Percentiles rank a stretch among this genome's conserved stretches.
phyloP scores from a whole-genome alignment of 2,329 filamentous ascomycete genomes.

The Colletotrichum shisoi region DNA sequence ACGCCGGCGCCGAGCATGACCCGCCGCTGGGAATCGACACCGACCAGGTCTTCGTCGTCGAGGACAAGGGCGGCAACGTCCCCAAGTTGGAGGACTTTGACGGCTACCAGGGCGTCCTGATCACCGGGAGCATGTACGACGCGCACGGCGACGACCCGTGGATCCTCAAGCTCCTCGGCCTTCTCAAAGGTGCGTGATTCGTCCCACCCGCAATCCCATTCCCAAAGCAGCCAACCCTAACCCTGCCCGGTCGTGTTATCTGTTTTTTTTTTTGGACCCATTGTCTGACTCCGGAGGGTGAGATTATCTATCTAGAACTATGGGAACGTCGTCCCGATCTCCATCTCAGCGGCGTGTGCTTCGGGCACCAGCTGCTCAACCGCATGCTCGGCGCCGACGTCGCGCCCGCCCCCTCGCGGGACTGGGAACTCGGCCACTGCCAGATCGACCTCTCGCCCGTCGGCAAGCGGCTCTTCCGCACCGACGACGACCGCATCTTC shows the following conservation, averaged over 20 bases:
- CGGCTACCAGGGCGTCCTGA: slow-evolving; percentile 74
- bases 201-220: too few species aligned
- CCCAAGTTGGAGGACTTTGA: slow-evolving; percentile 61
- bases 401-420: slow-evolving; percentile 66
- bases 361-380: slow-evolving; percentile 81
- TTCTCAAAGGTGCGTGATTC: slow-evolving; percentile 53
- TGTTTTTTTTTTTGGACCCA: neutral
- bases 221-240: too few species aligned
- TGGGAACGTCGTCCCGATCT: slow-evolving; percentile 61
- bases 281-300: neutral
- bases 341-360: slow-evolving; percentile 76
- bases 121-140: slow-evolving; percentile 75
- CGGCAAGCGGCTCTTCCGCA: slow-evolving; percentile 74
- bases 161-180: slow-evolving; percentile 73
- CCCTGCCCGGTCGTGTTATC: too few species aligned
- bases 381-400: slow-evolving; percentile 75
- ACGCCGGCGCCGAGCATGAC: slow-evolving; percentile 60
- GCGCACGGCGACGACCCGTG: slow-evolving; percentile 75
- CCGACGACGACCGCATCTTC: slow-evolving; percentile 57
- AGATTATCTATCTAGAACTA: slow-evolving; percentile 53
- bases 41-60: slow-evolving; percentile 63
- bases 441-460: slow-evolving; percentile 68
- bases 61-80: slow-evolving; percentile 57
- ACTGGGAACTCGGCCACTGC: slow-evolving; percentile 77
- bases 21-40: slow-evolving; percentile 64